These are phyloP conservation scores for Lepraria neglecta DNA, from an alignment of 495 filamentous ascomycete species.

Conservation along the genomic window DNA sequence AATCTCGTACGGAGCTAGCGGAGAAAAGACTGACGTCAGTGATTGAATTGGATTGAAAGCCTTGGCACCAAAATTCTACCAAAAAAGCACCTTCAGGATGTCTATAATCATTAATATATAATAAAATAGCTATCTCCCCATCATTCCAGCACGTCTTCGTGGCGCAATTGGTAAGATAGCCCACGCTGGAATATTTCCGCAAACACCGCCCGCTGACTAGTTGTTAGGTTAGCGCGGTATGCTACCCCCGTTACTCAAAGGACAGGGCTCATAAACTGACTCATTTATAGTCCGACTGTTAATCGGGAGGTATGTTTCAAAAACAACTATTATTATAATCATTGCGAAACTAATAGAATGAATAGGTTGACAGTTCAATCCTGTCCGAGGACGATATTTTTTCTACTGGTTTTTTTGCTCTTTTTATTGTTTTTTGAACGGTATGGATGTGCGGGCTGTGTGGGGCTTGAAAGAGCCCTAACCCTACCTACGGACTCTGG, in stretches of 20 bases:
- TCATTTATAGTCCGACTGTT: conserved; percentile 14
- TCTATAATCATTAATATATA: too few species aligned
- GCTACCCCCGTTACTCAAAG: too few species aligned
- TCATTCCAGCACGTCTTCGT: conserved; percentile 1
- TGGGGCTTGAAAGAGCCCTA: background rate
- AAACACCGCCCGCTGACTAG: too few species aligned
- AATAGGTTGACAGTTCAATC: conserved; percentile 21
- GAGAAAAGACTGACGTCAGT: too few species aligned
- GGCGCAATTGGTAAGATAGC: conserved; percentile 2
- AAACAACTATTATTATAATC: too few species aligned
- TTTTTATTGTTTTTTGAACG: background rate
- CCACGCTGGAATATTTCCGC: too few species aligned
- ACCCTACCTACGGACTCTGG: background rate
- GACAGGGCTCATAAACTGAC: too few species aligned
- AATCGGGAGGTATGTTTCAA: conserved; percentile 11
- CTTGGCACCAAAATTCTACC: too few species aligned
- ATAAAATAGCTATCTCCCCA: too few species aligned
- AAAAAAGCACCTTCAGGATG: too few species aligned
- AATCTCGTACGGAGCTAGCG: too few species aligned
- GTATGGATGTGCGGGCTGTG: background rate
- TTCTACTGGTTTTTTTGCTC: background rate
- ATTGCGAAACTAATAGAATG: background rate
- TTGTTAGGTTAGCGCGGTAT: conserved; percentile 4
- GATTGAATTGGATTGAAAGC: too few species aligned
- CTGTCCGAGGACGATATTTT: conserved; percentile 19